Base-by-base conservation (phyloP, 768 basidiomycete genomes). In the Gloeophyllum trabeum region DNA sequence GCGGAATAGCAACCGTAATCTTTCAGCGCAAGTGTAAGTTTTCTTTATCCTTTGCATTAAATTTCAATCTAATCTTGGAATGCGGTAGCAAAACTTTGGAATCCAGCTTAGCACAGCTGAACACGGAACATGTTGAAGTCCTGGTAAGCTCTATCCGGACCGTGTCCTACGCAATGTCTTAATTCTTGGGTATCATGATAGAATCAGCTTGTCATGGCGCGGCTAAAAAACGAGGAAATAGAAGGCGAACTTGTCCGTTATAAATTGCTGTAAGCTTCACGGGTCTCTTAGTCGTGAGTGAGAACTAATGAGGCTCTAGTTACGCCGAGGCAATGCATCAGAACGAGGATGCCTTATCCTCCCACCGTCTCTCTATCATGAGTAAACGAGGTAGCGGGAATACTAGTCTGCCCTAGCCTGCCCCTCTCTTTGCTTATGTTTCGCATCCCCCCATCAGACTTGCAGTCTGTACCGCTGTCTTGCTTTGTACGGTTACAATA, bases 171-270 rank as follows among this genome's bases (percentile, higher is more conserved):
- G 38, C 26, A 14, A 19, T 26, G 6, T 25, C 14, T 37, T 6
- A 25, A 43, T n/a, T 35, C 37, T 38, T n/a, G 41, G 56, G 62
- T 23, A 42, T 58, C 6, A 59, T 60, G n/a, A 56, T 18, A 90
- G 87, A 90, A 93, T 51, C 83, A 94, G 56, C 74, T 98, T 3
- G 96, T 98, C 3, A 88, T 81, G 66, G 72, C 81, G 44, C 77
- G 92, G 40, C 63, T 98, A 30, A 79, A 81, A 46, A 87, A 88
- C 50, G 94, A 99, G 57, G 92, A 97, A 57, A 70, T 94, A 46
- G 96, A 98, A 59, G 74, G 79, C 44, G 90, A 98, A 58, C 75
- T 99, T 14, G 93, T 99, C 28, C 79, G 85, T 32, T 97, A 96
- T 64, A 96, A 96, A 63, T 65, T 96, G 35, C 58, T 94, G 87